phyloP scores from a whole-genome alignment of 306 rosid species.

The Castanea mollissima region DNA sequence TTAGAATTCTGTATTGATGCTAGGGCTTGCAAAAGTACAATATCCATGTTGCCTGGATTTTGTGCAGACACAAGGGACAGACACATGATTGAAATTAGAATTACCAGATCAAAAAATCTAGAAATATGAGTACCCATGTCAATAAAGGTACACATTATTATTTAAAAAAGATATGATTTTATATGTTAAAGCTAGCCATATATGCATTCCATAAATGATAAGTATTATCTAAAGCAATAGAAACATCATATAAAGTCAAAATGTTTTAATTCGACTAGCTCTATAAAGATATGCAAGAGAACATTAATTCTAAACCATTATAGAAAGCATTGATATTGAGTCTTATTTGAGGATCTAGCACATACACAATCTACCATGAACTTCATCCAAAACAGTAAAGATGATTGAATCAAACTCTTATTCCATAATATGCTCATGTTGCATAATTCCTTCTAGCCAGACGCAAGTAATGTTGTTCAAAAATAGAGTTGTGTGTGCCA shows the following conservation, averaged over 20 bases:
- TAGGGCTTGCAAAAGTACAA: not conserved
- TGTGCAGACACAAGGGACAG: not conserved
- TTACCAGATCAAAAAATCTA: not conserved
- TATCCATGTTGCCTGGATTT: not conserved
- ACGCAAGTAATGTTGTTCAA: slow-evolving; percentile 9
- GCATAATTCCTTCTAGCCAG: slow-evolving; percentile 4
- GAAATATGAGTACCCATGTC: not conserved
- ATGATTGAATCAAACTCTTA: slow-evolving; percentile 9
- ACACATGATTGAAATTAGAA: not conserved
- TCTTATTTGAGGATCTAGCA: not conserved
- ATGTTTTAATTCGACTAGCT: not conserved
- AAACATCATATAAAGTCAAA: not conserved
- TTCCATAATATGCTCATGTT: not conserved
- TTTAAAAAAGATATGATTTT: not conserved
- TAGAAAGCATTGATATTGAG: not conserved
- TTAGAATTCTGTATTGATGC: not conserved
- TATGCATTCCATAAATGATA: not conserved
- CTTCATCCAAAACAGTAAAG: slow-evolving; percentile 1
- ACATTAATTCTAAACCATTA: slow-evolving; percentile 1
- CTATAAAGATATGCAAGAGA: not conserved
- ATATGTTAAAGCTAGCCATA: not conserved
- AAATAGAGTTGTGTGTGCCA: slow-evolving; percentile 5
- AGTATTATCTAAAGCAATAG: not conserved
- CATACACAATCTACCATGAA: slow-evolving; percentile 10
- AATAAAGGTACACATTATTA: not conserved